Percentiles rank a stretch among this genome's conserved stretches.
phyloP scores from a whole-genome alignment of 1,284 basidiomycete genomes.

The Exsudoporus floridanus region DNA sequence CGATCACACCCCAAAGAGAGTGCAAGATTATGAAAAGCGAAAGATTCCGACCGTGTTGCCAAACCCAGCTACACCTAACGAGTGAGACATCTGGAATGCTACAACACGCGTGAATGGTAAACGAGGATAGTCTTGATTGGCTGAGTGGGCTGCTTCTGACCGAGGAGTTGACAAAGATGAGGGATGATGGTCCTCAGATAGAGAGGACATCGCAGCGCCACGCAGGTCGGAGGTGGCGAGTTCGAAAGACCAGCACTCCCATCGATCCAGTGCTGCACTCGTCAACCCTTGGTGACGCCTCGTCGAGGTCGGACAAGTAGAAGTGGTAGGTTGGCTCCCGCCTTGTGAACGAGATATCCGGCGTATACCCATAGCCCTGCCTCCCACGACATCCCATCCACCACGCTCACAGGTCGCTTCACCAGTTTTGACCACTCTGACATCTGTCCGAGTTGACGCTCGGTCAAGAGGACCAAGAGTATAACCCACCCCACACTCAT shows the following conservation, averaged over 20 bases:
- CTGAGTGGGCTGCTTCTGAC: constrained; percentile 6
- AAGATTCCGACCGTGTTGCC: constrained; percentile 78
- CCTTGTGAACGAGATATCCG: constrained; percentile 53
- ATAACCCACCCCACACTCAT: constrained; percentile 42
- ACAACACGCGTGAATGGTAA: constrained; percentile 77
- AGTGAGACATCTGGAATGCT: constrained; percentile 51
- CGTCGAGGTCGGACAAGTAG: constrained; percentile 13
- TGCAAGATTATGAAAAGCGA: constrained; percentile 38
- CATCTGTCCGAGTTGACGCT: constrained; percentile 52
- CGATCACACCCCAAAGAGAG: background rate
- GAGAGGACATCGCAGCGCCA: constrained; percentile 49
- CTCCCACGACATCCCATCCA: constrained; percentile 63
- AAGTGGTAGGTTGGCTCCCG: constrained; percentile 26
- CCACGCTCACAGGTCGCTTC: constrained; percentile 69
- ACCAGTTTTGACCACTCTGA: constrained; percentile 52
- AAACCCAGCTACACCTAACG: constrained; percentile 65
- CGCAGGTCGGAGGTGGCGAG: constrained; percentile 48
- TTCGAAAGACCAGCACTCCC: constrained; percentile 80
- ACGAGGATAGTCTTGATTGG: constrained; percentile 44
- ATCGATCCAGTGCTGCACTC: constrained; percentile 63
- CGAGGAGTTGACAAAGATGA: constrained; percentile 12
- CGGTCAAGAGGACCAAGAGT: constrained; percentile 40
- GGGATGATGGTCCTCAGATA: constrained; percentile 35
- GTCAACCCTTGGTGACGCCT: constrained; percentile 50
- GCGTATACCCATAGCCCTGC: constrained; percentile 62